phyloP scores from a whole-genome alignment of 495 filamentous ascomycete species.

The Penicillium argentinense region DNA sequence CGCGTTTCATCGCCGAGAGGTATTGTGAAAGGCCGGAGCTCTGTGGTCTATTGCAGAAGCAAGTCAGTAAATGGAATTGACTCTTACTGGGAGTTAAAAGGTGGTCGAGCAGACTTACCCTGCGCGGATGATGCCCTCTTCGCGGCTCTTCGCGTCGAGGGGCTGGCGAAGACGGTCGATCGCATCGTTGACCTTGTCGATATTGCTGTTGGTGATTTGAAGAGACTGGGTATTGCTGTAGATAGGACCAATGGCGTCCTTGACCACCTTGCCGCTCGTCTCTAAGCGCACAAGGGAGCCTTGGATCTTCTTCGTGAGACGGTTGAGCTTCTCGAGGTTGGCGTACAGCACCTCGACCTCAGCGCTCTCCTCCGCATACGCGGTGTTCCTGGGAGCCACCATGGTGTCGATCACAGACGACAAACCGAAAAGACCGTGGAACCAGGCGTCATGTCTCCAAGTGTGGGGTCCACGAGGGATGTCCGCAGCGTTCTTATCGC shows the following conservation, averaged over 20 bases:
- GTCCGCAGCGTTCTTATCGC: conserved; percentile 2
- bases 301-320: conserved; percentile 89
- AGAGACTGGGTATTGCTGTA: conserved; percentile 89
- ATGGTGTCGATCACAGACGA: conserved; percentile 31
- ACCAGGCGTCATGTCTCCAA: conserved; percentile 30
- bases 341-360: conserved; percentile 70
- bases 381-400: conserved; percentile 51
- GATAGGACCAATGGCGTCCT: conserved; percentile 88
- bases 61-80: conserved; percentile 19
- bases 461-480: conserved; percentile 20
- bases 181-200: conserved; percentile 79
- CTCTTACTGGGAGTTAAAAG: too few relatives aligned
- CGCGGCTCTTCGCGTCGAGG: conserved; percentile 79
- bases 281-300: conserved; percentile 82
- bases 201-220: conserved; percentile 81
- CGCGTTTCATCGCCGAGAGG: conserved; percentile 81
- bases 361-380: conserved; percentile 69
- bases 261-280: conserved; percentile 81
- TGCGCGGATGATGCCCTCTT: conserved; percentile 86
- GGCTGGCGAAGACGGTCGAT: conserved; percentile 88
- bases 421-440: conserved; percentile 9
- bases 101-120: conserved; percentile 56
- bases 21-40: conserved; percentile 81
- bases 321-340: conserved; percentile 64
- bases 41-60: conserved; percentile 56